phyloP scores from a whole-genome alignment of 176 grass and related monocot genomes.

The Otatea glauca region DNA sequence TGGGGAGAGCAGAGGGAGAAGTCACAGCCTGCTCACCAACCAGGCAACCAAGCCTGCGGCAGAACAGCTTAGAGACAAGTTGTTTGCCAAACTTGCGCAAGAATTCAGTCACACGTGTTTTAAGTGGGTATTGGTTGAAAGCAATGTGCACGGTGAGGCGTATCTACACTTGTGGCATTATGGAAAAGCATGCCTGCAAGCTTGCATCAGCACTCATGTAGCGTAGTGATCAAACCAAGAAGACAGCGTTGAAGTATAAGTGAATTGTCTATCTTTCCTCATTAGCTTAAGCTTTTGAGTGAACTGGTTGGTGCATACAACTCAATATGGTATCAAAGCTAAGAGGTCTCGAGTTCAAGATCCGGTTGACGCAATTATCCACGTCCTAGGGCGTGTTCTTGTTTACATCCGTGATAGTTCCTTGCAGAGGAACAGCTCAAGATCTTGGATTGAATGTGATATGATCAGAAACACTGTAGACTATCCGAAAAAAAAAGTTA shows the following conservation, averaged over 20 bases:
- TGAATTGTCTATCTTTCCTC: too few species aligned
- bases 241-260: too few species aligned
- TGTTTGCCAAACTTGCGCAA: slow-evolving; percentile 39
- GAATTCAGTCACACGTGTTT: background rate
- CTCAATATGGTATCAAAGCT: too few species aligned
- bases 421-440: background rate
- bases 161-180: background rate
- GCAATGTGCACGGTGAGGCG: background rate
- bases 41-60: slow-evolving; percentile 22
- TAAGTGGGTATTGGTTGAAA: background rate
- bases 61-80: background rate
- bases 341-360: too few species aligned
- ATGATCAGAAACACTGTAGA: background rate
- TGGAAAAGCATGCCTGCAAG: background rate
- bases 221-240: slow-evolving; percentile 45
- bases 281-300: too few species aligned
- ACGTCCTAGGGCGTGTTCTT: too few species aligned
- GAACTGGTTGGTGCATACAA: too few species aligned
- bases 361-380: too few species aligned
- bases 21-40: slow-evolving; percentile 38
- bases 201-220: background rate
- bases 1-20: background rate
- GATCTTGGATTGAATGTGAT: background rate
- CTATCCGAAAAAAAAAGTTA: background rate
- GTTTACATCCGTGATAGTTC: background rate